phyloP scores from a whole-genome alignment of 495 filamentous ascomycete genomes.

The Xylaria acuta region DNA sequence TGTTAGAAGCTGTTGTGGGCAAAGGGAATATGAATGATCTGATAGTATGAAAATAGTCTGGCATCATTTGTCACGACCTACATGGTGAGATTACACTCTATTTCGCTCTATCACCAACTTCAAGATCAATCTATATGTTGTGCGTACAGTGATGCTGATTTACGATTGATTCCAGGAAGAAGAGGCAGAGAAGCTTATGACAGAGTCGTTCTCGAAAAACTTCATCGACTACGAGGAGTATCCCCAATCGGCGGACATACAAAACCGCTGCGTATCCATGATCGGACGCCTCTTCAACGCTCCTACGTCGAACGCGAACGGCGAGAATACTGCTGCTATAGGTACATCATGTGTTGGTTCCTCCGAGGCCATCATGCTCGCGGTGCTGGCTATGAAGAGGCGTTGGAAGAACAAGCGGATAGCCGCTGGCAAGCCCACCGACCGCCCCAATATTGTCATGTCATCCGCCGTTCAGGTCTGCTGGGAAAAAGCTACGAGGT shows the following conservation, averaged over 20 bases:
- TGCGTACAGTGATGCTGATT: conserved; percentile 8
- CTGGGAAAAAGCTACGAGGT: conserved; percentile 96
- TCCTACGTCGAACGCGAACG: conserved; percentile 49
- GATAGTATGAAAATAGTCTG: conserved; percentile 52
- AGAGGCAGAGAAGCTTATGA: conserved; percentile 90
- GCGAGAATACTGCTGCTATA: conserved; percentile 64
- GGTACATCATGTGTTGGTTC: conserved; percentile 87
- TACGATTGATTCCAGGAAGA: conserved; percentile 65
- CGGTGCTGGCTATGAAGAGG: conserved; percentile 91
- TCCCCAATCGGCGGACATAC: conserved; percentile 86
- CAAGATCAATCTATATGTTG: conserved; percentile 12
- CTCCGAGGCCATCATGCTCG: conserved; percentile 91
- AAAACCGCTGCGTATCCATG: conserved; percentile 92
- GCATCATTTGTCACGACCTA: conserved; percentile 87
- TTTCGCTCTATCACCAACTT: conserved; percentile 19
- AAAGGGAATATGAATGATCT: conserved; percentile 30
- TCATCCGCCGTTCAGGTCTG: conserved; percentile 91
- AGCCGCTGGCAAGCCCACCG: conserved; percentile 74
- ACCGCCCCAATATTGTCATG: conserved; percentile 89
- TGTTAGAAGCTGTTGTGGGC: conserved; percentile 11
- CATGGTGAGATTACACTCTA: conserved; percentile 60
- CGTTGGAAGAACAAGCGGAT: conserved; percentile 86
- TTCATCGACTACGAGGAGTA: conserved; percentile 96
- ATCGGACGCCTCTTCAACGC: conserved; percentile 87
- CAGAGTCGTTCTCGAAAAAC: conserved; percentile 87